phyloP scores from a whole-genome alignment of 164 flowering plant genomes.

The Aristolochia fimbriata region DNA sequence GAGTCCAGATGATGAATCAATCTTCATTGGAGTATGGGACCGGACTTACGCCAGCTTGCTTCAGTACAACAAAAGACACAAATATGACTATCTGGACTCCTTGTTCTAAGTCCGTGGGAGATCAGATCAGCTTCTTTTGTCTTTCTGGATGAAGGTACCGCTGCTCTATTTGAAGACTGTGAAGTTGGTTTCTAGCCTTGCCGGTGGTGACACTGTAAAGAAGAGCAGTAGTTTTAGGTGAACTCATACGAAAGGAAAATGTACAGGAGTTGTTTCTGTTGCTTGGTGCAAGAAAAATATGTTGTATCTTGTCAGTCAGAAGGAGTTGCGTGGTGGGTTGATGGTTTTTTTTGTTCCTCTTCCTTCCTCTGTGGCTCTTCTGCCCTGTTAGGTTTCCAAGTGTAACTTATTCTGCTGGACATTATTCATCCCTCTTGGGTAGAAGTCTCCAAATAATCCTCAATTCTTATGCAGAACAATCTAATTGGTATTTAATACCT shows the following conservation, averaged over 20 bases:
- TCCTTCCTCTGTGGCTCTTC: no score
- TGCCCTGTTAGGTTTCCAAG: no score
- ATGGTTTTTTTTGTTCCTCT: no score
- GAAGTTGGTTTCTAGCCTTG: background rate
- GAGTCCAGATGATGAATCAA: constrained; percentile 53
- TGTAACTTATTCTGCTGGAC: no score
- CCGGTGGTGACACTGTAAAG: background rate
- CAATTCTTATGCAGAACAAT: no score
- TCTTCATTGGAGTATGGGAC: constrained; percentile 58
- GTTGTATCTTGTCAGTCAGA: no score
- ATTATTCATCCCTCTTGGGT: no score
- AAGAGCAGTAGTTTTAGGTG: background rate
- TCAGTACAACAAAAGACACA: constrained; percentile 36
- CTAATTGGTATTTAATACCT: no score
- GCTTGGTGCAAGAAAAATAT: no score
- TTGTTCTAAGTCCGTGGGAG: constrained; percentile 11
- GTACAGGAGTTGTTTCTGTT: background rate
- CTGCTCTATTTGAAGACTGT: background rate
- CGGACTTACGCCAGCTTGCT: constrained; percentile 61
- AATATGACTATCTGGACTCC: constrained; percentile 41
- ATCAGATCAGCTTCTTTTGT: background rate
- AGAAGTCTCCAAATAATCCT: no score
- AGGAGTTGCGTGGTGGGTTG: no score
- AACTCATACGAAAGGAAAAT: background rate
- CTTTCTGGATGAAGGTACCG: background rate